Percentiles rank a stretch among this genome's conserved stretches.
phyloP scores from a whole-genome alignment of 2,329 filamentous ascomycete species.

The Phyllosticta paracitricarpa region DNA sequence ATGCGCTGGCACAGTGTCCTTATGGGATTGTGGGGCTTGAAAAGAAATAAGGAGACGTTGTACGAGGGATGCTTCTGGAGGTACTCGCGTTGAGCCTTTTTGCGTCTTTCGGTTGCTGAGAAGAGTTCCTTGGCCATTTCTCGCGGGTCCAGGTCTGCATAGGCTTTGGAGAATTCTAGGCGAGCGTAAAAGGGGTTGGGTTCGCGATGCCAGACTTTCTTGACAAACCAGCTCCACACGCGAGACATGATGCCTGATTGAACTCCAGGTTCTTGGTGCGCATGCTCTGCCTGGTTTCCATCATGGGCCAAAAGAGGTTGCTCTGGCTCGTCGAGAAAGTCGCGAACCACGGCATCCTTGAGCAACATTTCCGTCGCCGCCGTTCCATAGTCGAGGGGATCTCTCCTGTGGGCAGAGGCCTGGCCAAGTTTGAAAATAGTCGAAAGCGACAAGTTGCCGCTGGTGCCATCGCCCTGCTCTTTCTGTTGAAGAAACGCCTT shows the following conservation, averaged over 20 bases:
- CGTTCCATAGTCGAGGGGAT: slow-evolving; percentile 84
- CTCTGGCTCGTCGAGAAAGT: slow-evolving; percentile 76
- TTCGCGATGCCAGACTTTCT: slow-evolving; percentile 53
- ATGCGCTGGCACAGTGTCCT: slow-evolving; percentile 77
- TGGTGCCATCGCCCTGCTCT: slow-evolving; percentile 52
- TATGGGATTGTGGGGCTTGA: slow-evolving; percentile 66
- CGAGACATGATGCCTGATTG: slow-evolving; percentile 51
- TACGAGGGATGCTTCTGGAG: slow-evolving; percentile 78
- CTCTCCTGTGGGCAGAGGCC: slow-evolving; percentile 52
- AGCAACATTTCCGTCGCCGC: slow-evolving; percentile 92
- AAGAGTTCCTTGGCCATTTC: slow-evolving; percentile 88
- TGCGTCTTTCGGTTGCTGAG: slow-evolving; percentile 68
- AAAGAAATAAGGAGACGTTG: slow-evolving; percentile 85
- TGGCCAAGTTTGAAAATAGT: slow-evolving; percentile 52
- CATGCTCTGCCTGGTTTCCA: slow-evolving; percentile 15
- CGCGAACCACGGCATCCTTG: slow-evolving; percentile 88
- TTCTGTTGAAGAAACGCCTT: slow-evolving; percentile 89
- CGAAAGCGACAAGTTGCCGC: slow-evolving; percentile 60
- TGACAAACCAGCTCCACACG: slow-evolving; percentile 51
- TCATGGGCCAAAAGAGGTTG: slow-evolving; percentile 3
- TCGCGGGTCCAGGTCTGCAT: slow-evolving; percentile 72
- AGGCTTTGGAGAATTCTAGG: slow-evolving; percentile 58
- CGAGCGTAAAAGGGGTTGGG: slow-evolving; percentile 93
- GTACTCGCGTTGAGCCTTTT: slow-evolving; percentile 84
- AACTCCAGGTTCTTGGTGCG: slow-evolving; percentile 21